Evolutionary conservation across 2,329 filamentous ascomycete genomes (phyloP), one percentile per base, ranked within the genome.

Genomic region (Colletotrichum sp.): DNA sequence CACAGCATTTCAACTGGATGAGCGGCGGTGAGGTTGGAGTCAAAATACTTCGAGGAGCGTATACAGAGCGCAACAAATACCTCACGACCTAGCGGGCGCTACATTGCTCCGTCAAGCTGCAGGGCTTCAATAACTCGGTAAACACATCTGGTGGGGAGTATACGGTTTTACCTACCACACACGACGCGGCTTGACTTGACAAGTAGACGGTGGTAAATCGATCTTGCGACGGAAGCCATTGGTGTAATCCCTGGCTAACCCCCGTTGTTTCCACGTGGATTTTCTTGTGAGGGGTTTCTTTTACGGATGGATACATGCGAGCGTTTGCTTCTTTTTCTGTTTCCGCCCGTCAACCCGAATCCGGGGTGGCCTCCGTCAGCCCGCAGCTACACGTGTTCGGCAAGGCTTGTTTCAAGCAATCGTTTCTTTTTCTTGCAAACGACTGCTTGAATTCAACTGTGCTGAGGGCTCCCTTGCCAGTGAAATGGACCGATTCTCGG

Each of bases 181-280:
- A 52, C 44, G 44, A 52, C n/a, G 10, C 44, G 44, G n/a, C 44
- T 52, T 52, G n/a, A 52, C 44, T 21, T 52, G n/a, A 39, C 36
- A 39, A 39, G 36, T 39, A 8, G 36, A 52, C 44, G 44, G n/a
- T 32, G 16, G 62, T 26, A 44, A 65, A 65, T 44, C 59, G 30
- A 63, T 21, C 10, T 44, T 44, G 28, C 59, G 36, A 55, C 30
- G 26, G 65, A n/a, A 57, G 13, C 26, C 39, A 49, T 55, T 62
- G 62, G 34, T 36, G 15, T 34, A 30, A 32, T 26, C 65, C 65
- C 59, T 39, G 60, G 30, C 30, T 16, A n/a, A 7, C 26, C 44
- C 62, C 60, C 71, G 52, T 34, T 66, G 16, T 28, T 63, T n/a
- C 75, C 75, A 76, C 75, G 71, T 76, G 65, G 75, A 55, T 62